phyloP scores from a whole-genome alignment of 139 green algal genomes.

The Desmodesmus armatus region DNA sequence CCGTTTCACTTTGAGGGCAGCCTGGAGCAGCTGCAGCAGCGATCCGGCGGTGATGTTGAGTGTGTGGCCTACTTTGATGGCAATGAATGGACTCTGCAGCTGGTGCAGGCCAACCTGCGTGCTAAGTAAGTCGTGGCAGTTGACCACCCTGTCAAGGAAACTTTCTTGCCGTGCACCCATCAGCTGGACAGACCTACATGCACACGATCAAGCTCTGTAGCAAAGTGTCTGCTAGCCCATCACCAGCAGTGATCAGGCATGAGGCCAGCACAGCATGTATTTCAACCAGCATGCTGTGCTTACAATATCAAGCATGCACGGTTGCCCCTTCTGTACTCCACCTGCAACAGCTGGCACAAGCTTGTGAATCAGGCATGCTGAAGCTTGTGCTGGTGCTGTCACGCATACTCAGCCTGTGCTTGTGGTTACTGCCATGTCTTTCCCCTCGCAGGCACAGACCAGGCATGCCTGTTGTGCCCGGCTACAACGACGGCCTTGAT shows the following conservation, averaged over 20 bases:
- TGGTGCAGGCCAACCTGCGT: background rate
- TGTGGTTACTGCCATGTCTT: too few relatives aligned
- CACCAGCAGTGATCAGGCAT: too few relatives aligned
- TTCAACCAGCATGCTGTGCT: too few relatives aligned
- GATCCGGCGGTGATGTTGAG: constrained; percentile 1
- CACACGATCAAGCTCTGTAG: background rate
- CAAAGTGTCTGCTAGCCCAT: background rate
- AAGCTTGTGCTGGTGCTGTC: background rate
- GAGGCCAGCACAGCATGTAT: too few relatives aligned
- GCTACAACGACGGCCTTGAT: constrained; percentile 23
- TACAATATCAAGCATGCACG: too few relatives aligned
- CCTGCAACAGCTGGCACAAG: too few relatives aligned
- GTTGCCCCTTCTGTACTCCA: too few relatives aligned
- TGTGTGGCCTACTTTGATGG: constrained; percentile 32
- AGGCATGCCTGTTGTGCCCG: constrained; percentile 16
- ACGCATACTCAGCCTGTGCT: too few relatives aligned
- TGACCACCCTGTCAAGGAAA: too few relatives aligned
- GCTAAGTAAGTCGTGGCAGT: constrained; percentile 31
- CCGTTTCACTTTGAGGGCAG: constrained; percentile 21
- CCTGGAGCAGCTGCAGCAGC: constrained; percentile 2
- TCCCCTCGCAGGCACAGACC: constrained; percentile 6
- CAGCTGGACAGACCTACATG: background rate
- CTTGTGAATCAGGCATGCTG: too few relatives aligned
- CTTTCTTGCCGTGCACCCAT: too few relatives aligned
- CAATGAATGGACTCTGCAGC: constrained; percentile 27